These are phyloP conservation scores for Coprinopsis sp. DNA, from an alignment of 768 basidiomycete genomes.

Conservation along the genomic window DNA sequence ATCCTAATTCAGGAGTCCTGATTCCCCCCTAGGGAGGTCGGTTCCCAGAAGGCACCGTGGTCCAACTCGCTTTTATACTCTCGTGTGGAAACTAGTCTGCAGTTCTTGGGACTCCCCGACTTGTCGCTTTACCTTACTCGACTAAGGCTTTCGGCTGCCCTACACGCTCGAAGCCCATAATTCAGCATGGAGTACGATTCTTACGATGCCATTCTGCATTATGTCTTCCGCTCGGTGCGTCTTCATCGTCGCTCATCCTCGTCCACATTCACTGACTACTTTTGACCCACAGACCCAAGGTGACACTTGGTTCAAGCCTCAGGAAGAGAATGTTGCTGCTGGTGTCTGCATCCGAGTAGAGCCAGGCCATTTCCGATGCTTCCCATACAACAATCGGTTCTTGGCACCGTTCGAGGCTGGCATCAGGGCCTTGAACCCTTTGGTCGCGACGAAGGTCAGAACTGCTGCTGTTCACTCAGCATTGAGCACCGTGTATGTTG, in stretches of 20 bases:
- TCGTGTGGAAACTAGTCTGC: slow-evolving; percentile 18
- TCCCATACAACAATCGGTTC: slow-evolving; percentile 81
- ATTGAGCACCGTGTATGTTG: slow-evolving; percentile 63
- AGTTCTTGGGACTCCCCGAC: slow-evolving; percentile 24
- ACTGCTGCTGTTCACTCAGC: slow-evolving; percentile 80
- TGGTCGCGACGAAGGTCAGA: slow-evolving; percentile 78
- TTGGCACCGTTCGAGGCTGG: slow-evolving; percentile 82
- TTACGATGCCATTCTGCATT: slow-evolving; percentile 75
- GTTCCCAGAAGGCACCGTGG: neutral
- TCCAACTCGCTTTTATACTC: slow-evolving; percentile 37
- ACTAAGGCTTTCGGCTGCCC: slow-evolving; percentile 23
- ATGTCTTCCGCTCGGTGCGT: slow-evolving; percentile 69
- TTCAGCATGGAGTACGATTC: slow-evolving; percentile 70
- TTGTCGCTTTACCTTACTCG: slow-evolving; percentile 29
- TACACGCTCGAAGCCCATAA: slow-evolving; percentile 29
- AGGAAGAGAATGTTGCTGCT: slow-evolving; percentile 75
- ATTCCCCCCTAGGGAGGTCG: neutral
- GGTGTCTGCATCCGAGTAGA: slow-evolving; percentile 75
- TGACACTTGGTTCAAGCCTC: slow-evolving; percentile 83
- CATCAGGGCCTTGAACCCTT: slow-evolving; percentile 69
- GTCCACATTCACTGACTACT: neutral
- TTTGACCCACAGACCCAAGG: slow-evolving; percentile 56
- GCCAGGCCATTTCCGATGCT: slow-evolving; percentile 68
- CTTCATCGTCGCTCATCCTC: slow-evolving; percentile 5
- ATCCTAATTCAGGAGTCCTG: slow-evolving; percentile 3